Conservation (phyloP, 148 eudicot species). For the Rhododendron simsii region DNA sequence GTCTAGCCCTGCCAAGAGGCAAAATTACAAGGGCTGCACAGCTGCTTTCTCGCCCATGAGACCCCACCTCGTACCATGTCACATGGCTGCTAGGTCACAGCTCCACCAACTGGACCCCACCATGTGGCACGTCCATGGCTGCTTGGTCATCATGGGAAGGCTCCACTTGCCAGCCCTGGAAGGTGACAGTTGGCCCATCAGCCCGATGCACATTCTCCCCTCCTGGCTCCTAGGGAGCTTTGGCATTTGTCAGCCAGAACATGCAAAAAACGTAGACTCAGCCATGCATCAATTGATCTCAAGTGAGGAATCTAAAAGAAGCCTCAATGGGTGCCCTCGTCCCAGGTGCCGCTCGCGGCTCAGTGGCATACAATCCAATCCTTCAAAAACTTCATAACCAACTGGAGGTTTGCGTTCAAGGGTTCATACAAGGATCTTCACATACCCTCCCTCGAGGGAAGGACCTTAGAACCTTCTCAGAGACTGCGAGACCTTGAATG, state of each 20-base stretch:
- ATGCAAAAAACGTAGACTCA: not conserved
- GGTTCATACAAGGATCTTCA: not conserved
- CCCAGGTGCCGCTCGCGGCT: not conserved
- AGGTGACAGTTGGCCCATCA: not conserved
- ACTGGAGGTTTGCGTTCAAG: not conserved
- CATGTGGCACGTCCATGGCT: not conserved
- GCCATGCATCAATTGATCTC: not conserved
- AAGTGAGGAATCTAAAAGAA: not conserved
- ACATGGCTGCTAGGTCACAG: not conserved
- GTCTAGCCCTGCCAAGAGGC: not conserved
- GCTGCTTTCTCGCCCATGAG: not conserved
- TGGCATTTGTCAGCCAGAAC: constrained; percentile 12
- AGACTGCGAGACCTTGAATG: too few relatives aligned
- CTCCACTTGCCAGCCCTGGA: not conserved
- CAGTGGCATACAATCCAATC: not conserved
- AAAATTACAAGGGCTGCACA: not conserved
- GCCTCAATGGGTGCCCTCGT: not conserved
- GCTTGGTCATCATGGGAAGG: not conserved
- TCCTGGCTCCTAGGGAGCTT: not conserved
- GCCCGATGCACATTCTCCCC: not conserved
- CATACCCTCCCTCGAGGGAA: not conserved
- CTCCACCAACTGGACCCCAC: not conserved
- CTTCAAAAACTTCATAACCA: not conserved
- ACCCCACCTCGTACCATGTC: not conserved
- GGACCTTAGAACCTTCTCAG: not conserved